A percentile compares a stretch with the other conserved stretches of the same genome.
Evolutionary conservation across 768 basidiomycete species (phyloP).

Genomic region (Asterophora parasitica): DNA sequence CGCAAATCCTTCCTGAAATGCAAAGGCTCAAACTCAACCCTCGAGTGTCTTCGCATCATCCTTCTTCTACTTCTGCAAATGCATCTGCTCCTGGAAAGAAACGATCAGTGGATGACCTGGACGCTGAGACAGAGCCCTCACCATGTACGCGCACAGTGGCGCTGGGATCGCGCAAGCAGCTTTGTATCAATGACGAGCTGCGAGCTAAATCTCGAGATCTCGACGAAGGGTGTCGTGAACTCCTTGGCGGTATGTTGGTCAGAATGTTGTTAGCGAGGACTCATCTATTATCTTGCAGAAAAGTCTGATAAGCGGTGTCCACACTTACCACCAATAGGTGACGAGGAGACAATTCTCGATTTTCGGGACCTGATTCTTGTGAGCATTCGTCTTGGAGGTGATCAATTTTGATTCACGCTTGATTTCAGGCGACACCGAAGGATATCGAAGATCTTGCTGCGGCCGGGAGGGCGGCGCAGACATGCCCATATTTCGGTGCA

Average conservation of each 20-base stretch:
- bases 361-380: slow-evolving; percentile 87
- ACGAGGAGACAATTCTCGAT: slow-evolving; percentile 70
- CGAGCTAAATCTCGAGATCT: slow-evolving; percentile 60
- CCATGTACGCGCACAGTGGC: slow-evolving; percentile 60
- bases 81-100: slow-evolving; percentile 16
- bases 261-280: background rate
- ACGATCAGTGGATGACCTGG: slow-evolving; percentile 24
- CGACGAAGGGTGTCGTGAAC: slow-evolving; percentile 84
- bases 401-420: background rate
- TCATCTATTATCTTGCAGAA: slow-evolving; percentile 30
- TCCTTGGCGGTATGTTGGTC: slow-evolving; percentile 54
- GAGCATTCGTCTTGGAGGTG: slow-evolving; percentile 16
- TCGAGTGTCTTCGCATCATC: slow-evolving; percentile 25
- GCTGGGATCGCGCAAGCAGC: slow-evolving; percentile 83
- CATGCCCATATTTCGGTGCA: slow-evolving; percentile 93
- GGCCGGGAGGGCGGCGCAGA: slow-evolving; percentile 60
- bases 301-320: slow-evolving; percentile 68
- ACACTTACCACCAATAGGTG: slow-evolving; percentile 65
- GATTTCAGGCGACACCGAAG: slow-evolving; percentile 70
- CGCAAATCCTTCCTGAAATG: slow-evolving; percentile 86
- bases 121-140: slow-evolving; percentile 15
- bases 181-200: slow-evolving; percentile 87
- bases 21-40: slow-evolving; percentile 55
- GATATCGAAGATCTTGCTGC: slow-evolving; percentile 91
- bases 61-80: slow-evolving; percentile 12